Evolutionary conservation across 768 basidiomycete species (phyloP).

Genomic region (Collybiopsis confluens): DNA sequence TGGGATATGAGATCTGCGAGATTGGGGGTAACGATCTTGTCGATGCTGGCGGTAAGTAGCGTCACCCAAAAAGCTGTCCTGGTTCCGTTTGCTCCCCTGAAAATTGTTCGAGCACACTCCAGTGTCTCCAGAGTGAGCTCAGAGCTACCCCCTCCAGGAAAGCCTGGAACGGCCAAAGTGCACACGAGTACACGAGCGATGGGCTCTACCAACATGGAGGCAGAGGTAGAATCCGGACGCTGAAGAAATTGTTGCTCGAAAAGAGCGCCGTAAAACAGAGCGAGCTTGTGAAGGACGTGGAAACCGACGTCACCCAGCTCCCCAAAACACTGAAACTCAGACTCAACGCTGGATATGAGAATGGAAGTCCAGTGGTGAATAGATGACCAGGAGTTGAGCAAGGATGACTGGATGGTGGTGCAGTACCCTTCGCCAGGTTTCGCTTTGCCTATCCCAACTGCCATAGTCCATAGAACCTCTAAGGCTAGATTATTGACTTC

Average conservation of each 20-base stretch:
- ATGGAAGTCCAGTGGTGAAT: neutral
- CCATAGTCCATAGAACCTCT: neutral
- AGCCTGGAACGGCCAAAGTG: neutral
- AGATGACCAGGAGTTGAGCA: neutral
- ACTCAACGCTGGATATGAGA: neutral
- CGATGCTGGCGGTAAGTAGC: no score
- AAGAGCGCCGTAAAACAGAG: neutral
- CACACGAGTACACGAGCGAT: neutral
- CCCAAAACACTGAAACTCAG: neutral
- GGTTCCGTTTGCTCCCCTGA: no score
- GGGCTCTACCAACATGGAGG: neutral
- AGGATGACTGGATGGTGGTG: neutral
- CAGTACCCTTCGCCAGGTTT: neutral
- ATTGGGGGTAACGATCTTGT: neutral
- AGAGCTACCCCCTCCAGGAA: no score
- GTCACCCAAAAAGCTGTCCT: no score
- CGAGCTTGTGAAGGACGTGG: neutral
- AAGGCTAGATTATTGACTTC: neutral
- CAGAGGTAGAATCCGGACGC: neutral
- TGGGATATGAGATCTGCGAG: neutral
- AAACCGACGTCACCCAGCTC: neutral
- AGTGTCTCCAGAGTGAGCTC: no score
- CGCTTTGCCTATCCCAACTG: neutral
- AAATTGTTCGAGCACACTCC: no score
- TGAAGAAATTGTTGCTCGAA: neutral